Evolutionary conservation across 2,329 filamentous ascomycete genomes (phyloP).

Genomic region (Aspergillus fructus): DNA sequence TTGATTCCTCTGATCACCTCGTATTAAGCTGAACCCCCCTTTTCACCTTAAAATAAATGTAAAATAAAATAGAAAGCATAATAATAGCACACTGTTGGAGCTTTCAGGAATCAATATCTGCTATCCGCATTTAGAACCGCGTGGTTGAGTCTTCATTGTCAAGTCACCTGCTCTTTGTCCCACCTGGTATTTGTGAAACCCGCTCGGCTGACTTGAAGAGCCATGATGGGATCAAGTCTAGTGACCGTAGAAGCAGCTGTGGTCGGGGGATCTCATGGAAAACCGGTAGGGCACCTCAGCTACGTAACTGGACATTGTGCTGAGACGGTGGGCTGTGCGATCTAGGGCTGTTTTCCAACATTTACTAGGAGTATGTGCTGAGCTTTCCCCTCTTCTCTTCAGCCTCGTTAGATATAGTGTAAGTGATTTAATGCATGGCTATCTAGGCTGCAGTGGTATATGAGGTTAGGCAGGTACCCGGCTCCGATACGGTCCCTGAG

Average conservation of each 20-base stretch:
- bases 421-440: neutral
- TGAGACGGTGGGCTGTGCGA: constrained; percentile 6
- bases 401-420: neutral
- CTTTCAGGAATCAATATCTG: neutral
- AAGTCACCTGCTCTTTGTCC: constrained; percentile 15
- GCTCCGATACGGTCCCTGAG: neutral
- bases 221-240: neutral
- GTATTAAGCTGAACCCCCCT: neutral
- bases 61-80: neutral
- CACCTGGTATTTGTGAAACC: neutral
- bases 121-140: neutral
- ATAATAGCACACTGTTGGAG: neutral
- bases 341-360: constrained; percentile 1
- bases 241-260: neutral
- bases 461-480: constrained; percentile 12
- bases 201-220: constrained; percentile 21
- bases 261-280: neutral
- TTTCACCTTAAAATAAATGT: neutral
- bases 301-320: neutral
- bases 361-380: neutral
- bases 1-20: neutral
- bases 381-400: neutral
- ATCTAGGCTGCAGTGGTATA: constrained; percentile 11
- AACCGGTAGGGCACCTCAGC: neutral
- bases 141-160: neutral